Evolutionary conservation across 2,329 filamentous ascomycete genomes (phyloP), one percentile per base, ranked within the genome.

Genomic region (Fusarium haematococcum): DNA sequence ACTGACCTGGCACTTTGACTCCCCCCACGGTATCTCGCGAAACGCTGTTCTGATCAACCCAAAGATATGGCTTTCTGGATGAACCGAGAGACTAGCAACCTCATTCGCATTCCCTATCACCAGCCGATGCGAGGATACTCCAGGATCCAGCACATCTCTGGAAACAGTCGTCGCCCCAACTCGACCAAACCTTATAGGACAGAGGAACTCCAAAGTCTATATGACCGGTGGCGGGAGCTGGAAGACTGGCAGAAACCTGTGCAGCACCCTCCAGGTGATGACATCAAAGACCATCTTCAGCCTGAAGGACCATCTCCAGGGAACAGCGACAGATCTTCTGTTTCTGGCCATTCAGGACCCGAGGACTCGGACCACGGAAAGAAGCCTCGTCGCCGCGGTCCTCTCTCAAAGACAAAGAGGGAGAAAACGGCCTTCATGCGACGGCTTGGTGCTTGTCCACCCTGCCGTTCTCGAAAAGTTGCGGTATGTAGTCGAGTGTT

Each of bases 181-280:
- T 32, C 20, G 11, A 54, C 52, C 27, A 58, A 33, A 10, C 70
- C 70, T 27, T 23, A 16, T 10, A 48, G 60, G 60, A 70, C 60
- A 18, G 60, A 67, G 33, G 60, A 70, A 32, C 57, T 72, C 30
- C 70, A 72, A 48, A 62, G 59, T n/a, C 63, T 72, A 18, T 65
- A 72, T 45, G 39, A 70, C 57, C 60, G 63, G 37, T 70, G 67
- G 70, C 60, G 67, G 54, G 64, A 69, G 16, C 48, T 60, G 27
- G 58, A 65, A 20, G 52, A 65, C 20, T 60, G 52, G n/a, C 59
- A 61, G 13, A 58, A 62, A 6, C 60, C 56, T 25, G 66, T 54
- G 23, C 58, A 54, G 30, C 57, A 48, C 10, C 39, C 63, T 20
- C 37, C 58, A 30, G 30, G 33, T 14, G 43, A 59, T 32, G 57